phyloP scores from a whole-genome alignment of 2,329 filamentous ascomycete genomes.

The Alternaria triticimaculans region DNA sequence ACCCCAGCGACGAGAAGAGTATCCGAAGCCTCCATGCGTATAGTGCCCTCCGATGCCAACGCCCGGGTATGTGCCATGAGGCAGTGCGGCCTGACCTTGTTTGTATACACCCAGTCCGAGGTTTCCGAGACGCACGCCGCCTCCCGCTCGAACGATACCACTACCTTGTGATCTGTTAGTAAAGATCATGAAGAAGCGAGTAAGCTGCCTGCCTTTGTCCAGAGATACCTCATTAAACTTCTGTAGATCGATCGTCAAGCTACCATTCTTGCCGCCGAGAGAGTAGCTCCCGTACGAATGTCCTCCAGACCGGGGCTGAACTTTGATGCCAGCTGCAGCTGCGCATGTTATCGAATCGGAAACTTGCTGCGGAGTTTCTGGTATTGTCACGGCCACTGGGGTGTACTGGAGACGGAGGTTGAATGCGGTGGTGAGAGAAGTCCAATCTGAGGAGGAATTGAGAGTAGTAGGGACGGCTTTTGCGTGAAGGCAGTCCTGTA shows the following conservation, averaged over 20 bases:
- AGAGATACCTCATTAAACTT: constrained; percentile 44
- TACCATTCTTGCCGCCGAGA: constrained; percentile 54
- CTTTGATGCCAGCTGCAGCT: constrained; percentile 53
- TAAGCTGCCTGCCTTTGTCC: constrained; percentile 43
- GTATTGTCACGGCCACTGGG: constrained; percentile 62
- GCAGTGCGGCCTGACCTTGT: constrained; percentile 46
- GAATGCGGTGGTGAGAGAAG: not conserved
- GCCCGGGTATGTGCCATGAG: constrained; percentile 58
- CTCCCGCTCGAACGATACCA: constrained; percentile 51
- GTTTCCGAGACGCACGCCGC: constrained; percentile 55
- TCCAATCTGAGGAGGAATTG: constrained; percentile 7
- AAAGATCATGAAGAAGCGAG: constrained; percentile 42
- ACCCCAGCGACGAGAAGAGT: constrained; percentile 31
- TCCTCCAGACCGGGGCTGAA: constrained; percentile 66
- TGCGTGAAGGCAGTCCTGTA: not conserved
- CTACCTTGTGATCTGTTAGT: constrained; percentile 24
- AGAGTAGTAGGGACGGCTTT: not conserved
- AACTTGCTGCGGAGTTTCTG: constrained; percentile 58
- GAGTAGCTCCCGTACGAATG: constrained; percentile 63
- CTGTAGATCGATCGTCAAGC: constrained; percentile 38
- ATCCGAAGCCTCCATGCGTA: constrained; percentile 37
- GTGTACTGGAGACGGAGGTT: constrained; percentile 36
- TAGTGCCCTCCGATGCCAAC: constrained; percentile 36
- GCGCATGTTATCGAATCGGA: constrained; percentile 63
- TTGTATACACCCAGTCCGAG: constrained; percentile 30